phyloP scores from a whole-genome alignment of 441 rosid species.

The Populus hybrid region DNA sequence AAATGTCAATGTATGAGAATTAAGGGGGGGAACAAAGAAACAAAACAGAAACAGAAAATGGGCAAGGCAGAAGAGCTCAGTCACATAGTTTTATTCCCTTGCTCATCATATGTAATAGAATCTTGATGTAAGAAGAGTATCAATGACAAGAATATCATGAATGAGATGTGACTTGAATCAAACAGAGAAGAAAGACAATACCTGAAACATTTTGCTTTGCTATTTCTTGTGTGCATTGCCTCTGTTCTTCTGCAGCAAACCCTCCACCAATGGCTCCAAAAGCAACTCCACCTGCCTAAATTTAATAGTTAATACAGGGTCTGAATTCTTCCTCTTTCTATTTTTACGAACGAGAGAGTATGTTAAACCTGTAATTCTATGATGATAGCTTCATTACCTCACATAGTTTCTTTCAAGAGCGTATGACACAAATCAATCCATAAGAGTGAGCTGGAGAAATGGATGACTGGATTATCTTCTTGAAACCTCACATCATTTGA shows the following conservation, averaged over 20 bases:
- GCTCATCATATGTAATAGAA: neutral
- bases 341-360: neutral
- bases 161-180: neutral
- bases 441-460: neutral
- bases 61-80: neutral
- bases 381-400: neutral
- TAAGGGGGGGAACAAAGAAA: neutral
- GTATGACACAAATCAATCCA: neutral
- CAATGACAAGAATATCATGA: neutral
- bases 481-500: neutral
- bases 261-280: constrained; percentile 74
- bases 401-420: neutral
- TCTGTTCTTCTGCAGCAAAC: constrained; percentile 42
- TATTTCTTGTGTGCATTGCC: constrained; percentile 47
- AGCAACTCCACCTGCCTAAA: constrained; percentile 46
- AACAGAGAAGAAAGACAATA: constrained; percentile 16
- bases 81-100: neutral
- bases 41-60: no score
- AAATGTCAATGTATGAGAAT: neutral
- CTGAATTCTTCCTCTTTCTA: neutral
- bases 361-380: neutral
- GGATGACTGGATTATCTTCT: neutral
- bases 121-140: neutral
- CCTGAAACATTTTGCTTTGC: constrained; percentile 52
- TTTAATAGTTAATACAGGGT: neutral